Evolutionary conservation across 1,284 basidiomycete genomes (phyloP), one percentile per base, ranked within the genome.

Genomic region (Ceratobasidium sp.): DNA sequence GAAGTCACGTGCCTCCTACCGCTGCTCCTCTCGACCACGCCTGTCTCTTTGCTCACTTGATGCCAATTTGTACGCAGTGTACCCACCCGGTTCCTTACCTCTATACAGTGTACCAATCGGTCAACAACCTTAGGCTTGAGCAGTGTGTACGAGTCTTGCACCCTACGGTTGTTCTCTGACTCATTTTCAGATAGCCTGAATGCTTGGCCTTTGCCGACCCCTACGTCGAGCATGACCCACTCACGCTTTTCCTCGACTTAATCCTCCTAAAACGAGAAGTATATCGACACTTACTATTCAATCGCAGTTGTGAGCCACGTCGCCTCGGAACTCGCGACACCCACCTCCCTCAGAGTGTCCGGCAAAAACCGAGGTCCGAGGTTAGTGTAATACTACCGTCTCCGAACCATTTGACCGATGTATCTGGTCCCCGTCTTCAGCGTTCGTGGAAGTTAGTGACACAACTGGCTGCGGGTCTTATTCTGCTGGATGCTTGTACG

Each of bases 281-380:
- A 0, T 97, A 94, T 83, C 88, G 94, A 16, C 96, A 98, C 85
- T 85, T 98, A 33, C 86, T 98, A n/a, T 97, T 94, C 83, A 98
- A 98, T 82, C 88, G 94, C 59, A 94, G 91, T 4, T 86, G 91
- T 4, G 59, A 78, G 77, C 80, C 80, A 38, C 76, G 78, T 65
- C 73, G 64, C 48, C 38, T 71, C 12, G 46, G 46, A 35, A 8
- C n/a, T 68, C 23, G 35, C 23, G 10, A 57, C 27, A 14, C 62
- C 27, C 23, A 55, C 41, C 8, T 44, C 41, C 8, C 41, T 12
- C 41, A 12, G 8, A 44, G 41, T 44, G 41, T 44, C 8, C 10
- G 8, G 41, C 12, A 14, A 8, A 8, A 52, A 30, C 30, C 65
- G 33, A 23, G 33, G n/a, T 16, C n/a, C n/a, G 35, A 18, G 33